These are phyloP conservation scores for Colletotrichum lindemuthianum DNA, from an alignment of 2,329 filamentous ascomycete species.

Conservation along the genomic window DNA sequence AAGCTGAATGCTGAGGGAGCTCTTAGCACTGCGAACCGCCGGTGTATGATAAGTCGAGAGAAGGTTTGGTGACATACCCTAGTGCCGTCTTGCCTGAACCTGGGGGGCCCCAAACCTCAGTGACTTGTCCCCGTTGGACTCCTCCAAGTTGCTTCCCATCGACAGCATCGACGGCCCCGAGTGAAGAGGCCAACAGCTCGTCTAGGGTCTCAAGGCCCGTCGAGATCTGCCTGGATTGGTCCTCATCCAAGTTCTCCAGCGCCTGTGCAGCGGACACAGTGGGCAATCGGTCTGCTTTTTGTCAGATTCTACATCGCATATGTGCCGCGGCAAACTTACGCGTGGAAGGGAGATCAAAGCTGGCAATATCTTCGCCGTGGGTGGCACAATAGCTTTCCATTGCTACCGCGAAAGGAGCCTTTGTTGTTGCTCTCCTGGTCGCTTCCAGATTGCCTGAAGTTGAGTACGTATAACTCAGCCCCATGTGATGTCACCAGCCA, in stretches of 20 bases:
- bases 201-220: constrained; percentile 68
- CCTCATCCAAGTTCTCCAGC: constrained; percentile 67
- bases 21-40: constrained; percentile 25
- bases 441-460: no score
- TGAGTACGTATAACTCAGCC: constrained; percentile 9
- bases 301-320: constrained; percentile 17
- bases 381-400: constrained; percentile 59
- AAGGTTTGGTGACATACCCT: constrained; percentile 65
- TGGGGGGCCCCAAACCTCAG: constrained; percentile 88
- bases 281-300: constrained; percentile 74
- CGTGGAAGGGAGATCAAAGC: constrained; percentile 65
- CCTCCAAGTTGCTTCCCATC: constrained; percentile 57
- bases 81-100: constrained; percentile 87
- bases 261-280: constrained; percentile 81
- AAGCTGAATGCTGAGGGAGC: constrained; percentile 70
- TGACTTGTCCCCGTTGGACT: constrained; percentile 79
- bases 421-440: no score
- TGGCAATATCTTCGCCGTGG: constrained; percentile 69
- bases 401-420: background rate
- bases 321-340: constrained; percentile 52
- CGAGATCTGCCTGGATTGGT: constrained; percentile 61
- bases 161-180: constrained; percentile 10
- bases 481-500: constrained; percentile 19
- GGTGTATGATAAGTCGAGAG: constrained; percentile 28
- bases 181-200: constrained; percentile 50